Percentiles rank a stretch among this genome's conserved stretches.
These are phyloP conservation scores for Magnolia sinica DNA, from an alignment of 164 flowering plant species.

Conservation along the genomic window DNA sequence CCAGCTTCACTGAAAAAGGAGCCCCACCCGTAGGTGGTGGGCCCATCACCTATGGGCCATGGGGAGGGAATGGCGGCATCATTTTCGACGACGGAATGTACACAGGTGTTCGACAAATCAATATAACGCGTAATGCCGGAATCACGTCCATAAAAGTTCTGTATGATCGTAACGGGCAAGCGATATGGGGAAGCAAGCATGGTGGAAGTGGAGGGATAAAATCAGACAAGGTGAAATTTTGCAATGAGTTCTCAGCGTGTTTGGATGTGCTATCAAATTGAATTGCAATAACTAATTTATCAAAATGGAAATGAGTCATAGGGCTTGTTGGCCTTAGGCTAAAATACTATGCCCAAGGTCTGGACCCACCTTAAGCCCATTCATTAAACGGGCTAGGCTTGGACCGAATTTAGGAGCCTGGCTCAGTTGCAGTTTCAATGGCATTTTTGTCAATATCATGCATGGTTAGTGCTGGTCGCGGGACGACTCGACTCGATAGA, in stretches of 20 bases:
- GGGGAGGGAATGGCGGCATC: conserved; percentile 80
- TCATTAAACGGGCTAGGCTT: too few species aligned
- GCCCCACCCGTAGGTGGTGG: conserved; percentile 27
- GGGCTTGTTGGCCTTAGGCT: too few species aligned
- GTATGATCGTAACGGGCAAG: conserved; percentile 53
- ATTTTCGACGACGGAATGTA: conserved; percentile 66
- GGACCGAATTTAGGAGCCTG: too few species aligned
- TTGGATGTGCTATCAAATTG: too few species aligned
- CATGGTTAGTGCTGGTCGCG: too few species aligned
- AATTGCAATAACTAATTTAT: too few species aligned
- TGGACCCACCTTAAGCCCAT: too few species aligned
- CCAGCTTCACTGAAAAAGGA: conserved; percentile 14
- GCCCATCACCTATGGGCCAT: conserved; percentile 59
- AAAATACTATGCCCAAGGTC: too few species aligned
- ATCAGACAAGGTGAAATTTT: conserved; percentile 47
- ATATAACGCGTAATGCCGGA: conserved; percentile 51
- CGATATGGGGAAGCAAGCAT: conserved; percentile 65
- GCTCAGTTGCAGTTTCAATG: too few species aligned
- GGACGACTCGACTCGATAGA: too few species aligned
- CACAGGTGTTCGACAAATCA: conserved; percentile 64
- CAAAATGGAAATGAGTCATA: neutral
- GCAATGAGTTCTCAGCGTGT: too few species aligned
- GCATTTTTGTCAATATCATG: too few species aligned
- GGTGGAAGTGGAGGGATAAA: conserved; percentile 66
- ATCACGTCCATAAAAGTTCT: conserved; percentile 57